These are phyloP conservation scores for Diaporthe batatas DNA, from an alignment of 2,329 filamentous ascomycete genomes.

Conservation along the genomic window DNA sequence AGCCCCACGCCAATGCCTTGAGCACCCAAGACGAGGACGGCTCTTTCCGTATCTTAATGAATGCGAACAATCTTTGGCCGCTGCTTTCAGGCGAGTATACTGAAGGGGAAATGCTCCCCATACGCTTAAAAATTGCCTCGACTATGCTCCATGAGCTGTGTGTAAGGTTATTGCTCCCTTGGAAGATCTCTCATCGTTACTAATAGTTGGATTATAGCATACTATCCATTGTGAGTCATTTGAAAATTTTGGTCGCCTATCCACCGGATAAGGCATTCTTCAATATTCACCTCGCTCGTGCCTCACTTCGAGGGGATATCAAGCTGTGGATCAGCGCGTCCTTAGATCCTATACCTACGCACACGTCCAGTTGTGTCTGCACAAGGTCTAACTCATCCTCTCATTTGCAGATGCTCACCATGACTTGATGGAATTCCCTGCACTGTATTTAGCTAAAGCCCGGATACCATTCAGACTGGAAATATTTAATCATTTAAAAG, in stretches of 20 bases:
- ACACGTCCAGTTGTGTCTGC: not conserved
- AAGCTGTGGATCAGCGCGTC: not conserved
- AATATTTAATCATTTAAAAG: not conserved
- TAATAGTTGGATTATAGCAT: not conserved
- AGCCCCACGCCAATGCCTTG: not conserved
- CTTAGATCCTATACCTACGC: not conserved
- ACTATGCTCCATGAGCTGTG: constrained; percentile 4
- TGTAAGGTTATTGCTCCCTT: not conserved
- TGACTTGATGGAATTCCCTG: not conserved
- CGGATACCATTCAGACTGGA: not conserved
- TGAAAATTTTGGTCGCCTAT: not conserved
- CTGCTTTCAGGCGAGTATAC: not conserved
- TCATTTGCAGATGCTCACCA: not conserved
- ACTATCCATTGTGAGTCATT: not conserved
- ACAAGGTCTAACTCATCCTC: not conserved
- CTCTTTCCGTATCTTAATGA: not conserved
- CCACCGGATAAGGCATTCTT: too few species aligned
- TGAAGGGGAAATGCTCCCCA: not conserved
- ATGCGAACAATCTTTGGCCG: not conserved
- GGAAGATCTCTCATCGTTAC: not conserved
- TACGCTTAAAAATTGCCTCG: not conserved
- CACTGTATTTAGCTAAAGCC: not conserved
- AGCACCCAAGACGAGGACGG: not conserved
- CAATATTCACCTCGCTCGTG: not conserved
- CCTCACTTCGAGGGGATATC: too few species aligned